phyloP scores from a whole-genome alignment of 495 filamentous ascomycete genomes.

The Clavariopsis aquatica region DNA sequence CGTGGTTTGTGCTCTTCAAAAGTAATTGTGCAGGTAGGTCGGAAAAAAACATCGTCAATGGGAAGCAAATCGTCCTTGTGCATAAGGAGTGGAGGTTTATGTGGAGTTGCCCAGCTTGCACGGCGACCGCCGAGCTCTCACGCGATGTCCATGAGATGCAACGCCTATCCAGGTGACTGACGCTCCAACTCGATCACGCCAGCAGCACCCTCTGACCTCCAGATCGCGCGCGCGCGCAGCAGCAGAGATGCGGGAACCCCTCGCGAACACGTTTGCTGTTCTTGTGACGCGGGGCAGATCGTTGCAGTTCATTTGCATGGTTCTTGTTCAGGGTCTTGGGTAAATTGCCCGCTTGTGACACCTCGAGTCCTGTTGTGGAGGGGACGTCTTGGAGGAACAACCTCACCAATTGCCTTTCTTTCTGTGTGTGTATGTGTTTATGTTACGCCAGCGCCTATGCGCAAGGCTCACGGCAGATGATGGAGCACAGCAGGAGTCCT shows the following conservation, averaged over 20 bases:
- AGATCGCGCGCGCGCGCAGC: background rate
- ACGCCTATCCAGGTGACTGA: background rate
- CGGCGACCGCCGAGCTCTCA: too few species aligned
- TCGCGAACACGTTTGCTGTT: slow-evolving; percentile 2
- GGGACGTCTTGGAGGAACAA: too few species aligned
- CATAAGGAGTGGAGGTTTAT: background rate
- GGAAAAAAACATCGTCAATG: background rate
- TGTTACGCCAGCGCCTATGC: too few species aligned
- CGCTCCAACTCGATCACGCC: background rate
- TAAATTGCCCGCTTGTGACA: slow-evolving; percentile 5
- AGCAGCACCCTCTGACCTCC: background rate
- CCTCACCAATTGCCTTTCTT: too few species aligned
- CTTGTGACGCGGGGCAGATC: slow-evolving; percentile 13
- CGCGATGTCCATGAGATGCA: background rate
- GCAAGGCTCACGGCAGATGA: too few species aligned
- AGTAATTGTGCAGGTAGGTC: background rate
- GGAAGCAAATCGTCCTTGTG: background rate
- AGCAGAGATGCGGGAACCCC: background rate
- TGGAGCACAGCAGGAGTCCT: too few species aligned
- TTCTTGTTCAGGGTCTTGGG: slow-evolving; percentile 1
- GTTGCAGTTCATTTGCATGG: background rate
- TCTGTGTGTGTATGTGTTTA: too few species aligned
- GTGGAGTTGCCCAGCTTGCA: too few species aligned
- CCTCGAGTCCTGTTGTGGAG: background rate
- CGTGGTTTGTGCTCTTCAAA: background rate